Evolutionary conservation across 345 rosid species (phyloP).

Genomic region (Hibiscus syriacus): DNA sequence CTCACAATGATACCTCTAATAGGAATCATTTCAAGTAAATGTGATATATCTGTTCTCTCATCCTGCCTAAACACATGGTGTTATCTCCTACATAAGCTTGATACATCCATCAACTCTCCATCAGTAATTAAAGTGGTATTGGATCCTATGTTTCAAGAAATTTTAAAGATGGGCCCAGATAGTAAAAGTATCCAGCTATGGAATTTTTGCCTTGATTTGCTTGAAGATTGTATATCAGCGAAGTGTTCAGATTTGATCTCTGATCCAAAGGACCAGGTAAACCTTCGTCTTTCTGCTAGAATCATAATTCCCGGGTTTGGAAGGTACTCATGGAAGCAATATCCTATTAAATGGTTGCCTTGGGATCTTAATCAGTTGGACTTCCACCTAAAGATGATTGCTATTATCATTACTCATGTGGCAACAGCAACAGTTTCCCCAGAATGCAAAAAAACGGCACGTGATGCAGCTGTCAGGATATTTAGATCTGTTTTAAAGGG

Average conservation of each 20-base stretch:
- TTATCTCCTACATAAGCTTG: slow-evolving; percentile 50
- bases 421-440: slow-evolving; percentile 8
- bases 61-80: slow-evolving; percentile 49
- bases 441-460: slow-evolving; percentile 23
- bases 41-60: slow-evolving; percentile 32
- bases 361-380: slow-evolving; percentile 34
- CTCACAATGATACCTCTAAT: slow-evolving; percentile 47
- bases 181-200: slow-evolving; percentile 28
- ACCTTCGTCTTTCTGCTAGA: slow-evolving; percentile 10
- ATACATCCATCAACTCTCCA: slow-evolving; percentile 25
- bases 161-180: slow-evolving; percentile 28
- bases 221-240: slow-evolving; percentile 29
- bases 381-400: slow-evolving; percentile 24
- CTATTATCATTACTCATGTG: slow-evolving; percentile 20
- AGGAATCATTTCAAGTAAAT: slow-evolving; percentile 38
- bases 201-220: slow-evolving; percentile 38
- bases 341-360: too few species aligned
- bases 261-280: slow-evolving; percentile 16
- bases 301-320: slow-evolving; percentile 17
- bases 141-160: slow-evolving; percentile 40
- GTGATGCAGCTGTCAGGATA: slow-evolving; percentile 37
- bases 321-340: slow-evolving; percentile 18
- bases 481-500: slow-evolving; percentile 41
- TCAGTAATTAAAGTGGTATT: slow-evolving; percentile 30
- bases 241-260: slow-evolving; percentile 23